A percentile compares a stretch with the other conserved stretches of the same genome.
Conservation (phyloP, 1,139 yeast genomes). For the Zygosaccharomyces sapae region DNA sequence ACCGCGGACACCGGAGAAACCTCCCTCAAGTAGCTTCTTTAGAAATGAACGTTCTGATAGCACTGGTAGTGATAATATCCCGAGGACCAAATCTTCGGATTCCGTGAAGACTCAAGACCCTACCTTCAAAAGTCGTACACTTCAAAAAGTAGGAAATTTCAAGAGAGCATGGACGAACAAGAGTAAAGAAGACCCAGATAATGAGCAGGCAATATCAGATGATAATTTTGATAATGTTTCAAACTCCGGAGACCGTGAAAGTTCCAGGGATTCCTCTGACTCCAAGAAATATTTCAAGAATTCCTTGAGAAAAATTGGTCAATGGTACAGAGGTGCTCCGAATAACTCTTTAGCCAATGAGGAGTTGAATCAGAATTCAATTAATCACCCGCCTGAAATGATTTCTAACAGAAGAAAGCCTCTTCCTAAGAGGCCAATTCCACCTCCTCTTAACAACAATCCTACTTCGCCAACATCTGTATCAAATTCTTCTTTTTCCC, state of each 20-base stretch:
- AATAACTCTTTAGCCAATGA: slow-evolving; percentile 15
- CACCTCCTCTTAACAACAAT: slow-evolving; percentile 5
- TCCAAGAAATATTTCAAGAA: slow-evolving; percentile 39
- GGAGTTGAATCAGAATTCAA: slow-evolving; percentile 5
- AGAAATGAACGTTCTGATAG: background rate
- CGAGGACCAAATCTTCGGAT: slow-evolving; percentile 3
- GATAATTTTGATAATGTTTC: slow-evolving; percentile 8
- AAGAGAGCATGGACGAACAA: slow-evolving; percentile 10
- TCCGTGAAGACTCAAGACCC: slow-evolving; percentile 6
- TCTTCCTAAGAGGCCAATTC: slow-evolving; percentile 21
- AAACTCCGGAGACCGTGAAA: slow-evolving; percentile 19
- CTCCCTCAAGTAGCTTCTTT: background rate
- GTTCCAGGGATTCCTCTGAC: slow-evolving; percentile 27
- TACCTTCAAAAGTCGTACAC: slow-evolving; percentile 15
- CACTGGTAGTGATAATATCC: background rate
- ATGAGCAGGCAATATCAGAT: slow-evolving; percentile 6
- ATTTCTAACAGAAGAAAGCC: slow-evolving; percentile 33
- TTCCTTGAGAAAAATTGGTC: slow-evolving; percentile 59
- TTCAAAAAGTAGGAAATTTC: slow-evolving; percentile 17
- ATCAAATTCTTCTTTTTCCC: slow-evolving; percentile 15
- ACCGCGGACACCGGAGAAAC: background rate
- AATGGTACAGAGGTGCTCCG: slow-evolving; percentile 61
- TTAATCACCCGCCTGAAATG: slow-evolving; percentile 27
- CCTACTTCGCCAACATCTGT: slow-evolving; percentile 6
- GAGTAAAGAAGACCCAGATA: slow-evolving; percentile 15